Evolutionary conservation across 192 early-diverging fungal species (phyloP).

Genomic region (Dimargaris cristalligena): DNA sequence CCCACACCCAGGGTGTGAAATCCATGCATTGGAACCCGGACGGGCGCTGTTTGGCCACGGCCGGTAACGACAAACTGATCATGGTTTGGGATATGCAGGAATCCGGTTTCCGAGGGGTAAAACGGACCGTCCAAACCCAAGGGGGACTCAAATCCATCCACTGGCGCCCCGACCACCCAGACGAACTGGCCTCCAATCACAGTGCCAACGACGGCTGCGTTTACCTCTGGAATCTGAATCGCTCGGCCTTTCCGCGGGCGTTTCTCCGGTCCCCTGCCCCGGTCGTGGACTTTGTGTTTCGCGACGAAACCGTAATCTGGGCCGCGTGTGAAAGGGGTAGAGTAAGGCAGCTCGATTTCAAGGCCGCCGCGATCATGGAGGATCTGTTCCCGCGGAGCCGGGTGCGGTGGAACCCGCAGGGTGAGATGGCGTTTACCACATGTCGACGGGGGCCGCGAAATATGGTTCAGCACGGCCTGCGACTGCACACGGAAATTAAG

Average conservation of each 20-base stretch:
- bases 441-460: neutral
- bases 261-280: neutral
- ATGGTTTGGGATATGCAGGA: conserved; percentile 28
- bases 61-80: conserved; percentile 23
- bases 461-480: neutral
- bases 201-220: conserved; percentile 15
- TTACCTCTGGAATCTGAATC: conserved; percentile 29
- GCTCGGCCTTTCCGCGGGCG: conserved; percentile 19
- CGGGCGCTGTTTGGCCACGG: conserved; percentile 26
- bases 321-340: conserved; percentile 2
- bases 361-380: conserved; percentile 4
- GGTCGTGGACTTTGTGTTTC: conserved; percentile 10
- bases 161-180: conserved; percentile 31
- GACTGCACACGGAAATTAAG: too few species aligned
- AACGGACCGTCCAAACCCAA: conserved; percentile 23
- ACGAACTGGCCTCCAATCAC: conserved; percentile 25
- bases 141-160: conserved; percentile 16
- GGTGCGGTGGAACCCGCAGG: conserved; percentile 7
- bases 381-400: conserved; percentile 7
- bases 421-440: conserved; percentile 6
- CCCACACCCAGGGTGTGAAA: conserved; percentile 13
- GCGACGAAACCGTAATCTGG: neutral
- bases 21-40: conserved; percentile 28
- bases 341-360: conserved; percentile 7
- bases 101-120: neutral